These are phyloP conservation scores for Penicillium sp. DNA, from an alignment of 2,329 filamentous ascomycete genomes.

Conservation along the genomic window DNA sequence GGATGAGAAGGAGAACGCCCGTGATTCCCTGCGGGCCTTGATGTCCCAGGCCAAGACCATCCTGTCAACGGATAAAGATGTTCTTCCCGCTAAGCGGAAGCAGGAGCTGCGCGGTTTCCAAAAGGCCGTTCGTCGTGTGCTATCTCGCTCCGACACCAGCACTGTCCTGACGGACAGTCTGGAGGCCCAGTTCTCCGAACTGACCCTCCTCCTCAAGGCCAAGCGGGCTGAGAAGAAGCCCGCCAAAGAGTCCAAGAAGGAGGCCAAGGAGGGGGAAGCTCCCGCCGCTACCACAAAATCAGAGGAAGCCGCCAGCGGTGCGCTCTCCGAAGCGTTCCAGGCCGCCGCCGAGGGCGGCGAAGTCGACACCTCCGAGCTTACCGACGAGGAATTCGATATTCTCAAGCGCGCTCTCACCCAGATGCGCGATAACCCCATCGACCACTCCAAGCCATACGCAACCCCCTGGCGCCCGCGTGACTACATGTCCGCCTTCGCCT, in stretches of 20 bases:
- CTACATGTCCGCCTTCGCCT: conserved; percentile 90
- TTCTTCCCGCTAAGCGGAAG: conserved; percentile 71
- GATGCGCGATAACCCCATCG: conserved; percentile 74
- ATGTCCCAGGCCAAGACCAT: conserved; percentile 63
- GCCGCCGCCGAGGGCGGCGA: conserved; percentile 36
- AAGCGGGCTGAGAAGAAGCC: conserved; percentile 37
- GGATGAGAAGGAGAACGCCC: conserved; percentile 47
- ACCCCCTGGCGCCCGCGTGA: conserved; percentile 88
- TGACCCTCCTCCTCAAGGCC: conserved; percentile 55
- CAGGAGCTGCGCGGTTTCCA: conserved; percentile 74
- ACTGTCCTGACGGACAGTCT: conserved; percentile 53
- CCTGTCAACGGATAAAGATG: conserved; percentile 56
- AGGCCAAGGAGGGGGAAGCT: conserved; percentile 15
- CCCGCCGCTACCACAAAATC: conserved; percentile 18
- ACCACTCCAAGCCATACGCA: conserved; percentile 78
- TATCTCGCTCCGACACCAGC: conserved; percentile 57
- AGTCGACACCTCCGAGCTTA: conserved; percentile 52
- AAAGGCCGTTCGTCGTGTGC: conserved; percentile 64
- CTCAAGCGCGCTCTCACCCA: conserved; percentile 62
- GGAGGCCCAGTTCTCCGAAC: conserved; percentile 58
- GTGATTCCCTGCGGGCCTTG: conserved; percentile 58
- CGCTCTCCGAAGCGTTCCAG: conserved; percentile 41
- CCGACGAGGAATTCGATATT: conserved; percentile 52
- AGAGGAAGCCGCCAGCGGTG: conserved; percentile 28
- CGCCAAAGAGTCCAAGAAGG: conserved; percentile 29